Conservation (phyloP, 371 early-diverging fungal species). For the Homolaphlyctis polyrhiza region DNA sequence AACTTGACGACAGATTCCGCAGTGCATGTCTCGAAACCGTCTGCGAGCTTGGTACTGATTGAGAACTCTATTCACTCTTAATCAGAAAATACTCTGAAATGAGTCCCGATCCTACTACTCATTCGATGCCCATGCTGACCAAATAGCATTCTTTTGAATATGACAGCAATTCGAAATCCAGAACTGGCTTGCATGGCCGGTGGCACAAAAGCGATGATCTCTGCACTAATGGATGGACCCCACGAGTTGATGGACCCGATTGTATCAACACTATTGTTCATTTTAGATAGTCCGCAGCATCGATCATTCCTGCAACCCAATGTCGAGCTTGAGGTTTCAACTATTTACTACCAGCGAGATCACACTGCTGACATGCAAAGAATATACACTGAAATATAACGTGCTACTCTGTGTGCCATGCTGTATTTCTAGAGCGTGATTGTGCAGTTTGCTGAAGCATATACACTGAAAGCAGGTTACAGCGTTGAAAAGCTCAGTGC, state of each 20-base stretch:
- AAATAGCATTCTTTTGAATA: not conserved
- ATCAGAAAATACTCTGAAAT: not conserved
- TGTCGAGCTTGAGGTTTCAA: slow-evolving; percentile 68
- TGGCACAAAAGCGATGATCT: slow-evolving; percentile 64
- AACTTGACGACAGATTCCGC: slow-evolving; percentile 67
- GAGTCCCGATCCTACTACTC: not conserved
- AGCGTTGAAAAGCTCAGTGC: slow-evolving; percentile 60
- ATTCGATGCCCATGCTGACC: not conserved
- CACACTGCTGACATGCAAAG: not conserved
- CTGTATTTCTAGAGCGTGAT: slow-evolving; percentile 53
- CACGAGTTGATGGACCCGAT: slow-evolving; percentile 59
- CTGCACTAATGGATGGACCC: slow-evolving; percentile 68
- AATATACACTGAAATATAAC: too few relatives aligned
- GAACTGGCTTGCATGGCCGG: slow-evolving; percentile 60
- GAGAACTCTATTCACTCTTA: not conserved
- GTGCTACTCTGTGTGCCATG: too few relatives aligned
- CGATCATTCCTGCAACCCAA: slow-evolving; percentile 67
- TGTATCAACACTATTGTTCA: slow-evolving; percentile 59
- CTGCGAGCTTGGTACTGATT: slow-evolving; percentile 64
- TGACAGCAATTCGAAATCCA: slow-evolving; percentile 43
- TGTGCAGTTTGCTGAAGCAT: slow-evolving; percentile 71
- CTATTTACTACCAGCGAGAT: slow-evolving; percentile 5
- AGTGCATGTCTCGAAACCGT: slow-evolving; percentile 71
- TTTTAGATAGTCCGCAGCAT: slow-evolving; percentile 66
- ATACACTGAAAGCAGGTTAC: slow-evolving; percentile 50